phyloP scores from a whole-genome alignment of 352 stramenopile genomes.

The Pythium chondricola region DNA sequence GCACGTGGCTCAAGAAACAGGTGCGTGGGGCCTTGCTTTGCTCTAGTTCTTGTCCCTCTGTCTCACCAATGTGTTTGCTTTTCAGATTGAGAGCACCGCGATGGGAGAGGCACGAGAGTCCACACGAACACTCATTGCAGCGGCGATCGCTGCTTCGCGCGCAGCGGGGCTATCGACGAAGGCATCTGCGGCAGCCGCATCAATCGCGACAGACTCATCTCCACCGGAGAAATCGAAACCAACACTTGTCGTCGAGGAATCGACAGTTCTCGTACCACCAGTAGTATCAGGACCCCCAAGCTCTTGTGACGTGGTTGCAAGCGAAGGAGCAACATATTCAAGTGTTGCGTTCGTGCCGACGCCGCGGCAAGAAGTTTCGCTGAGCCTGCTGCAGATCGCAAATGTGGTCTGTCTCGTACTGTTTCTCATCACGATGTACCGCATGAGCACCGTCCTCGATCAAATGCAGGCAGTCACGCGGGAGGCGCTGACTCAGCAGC shows the following conservation, averaged over 20 bases:
- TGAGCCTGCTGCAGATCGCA: slow-evolving; percentile 35
- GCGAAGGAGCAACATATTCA: too few species aligned
- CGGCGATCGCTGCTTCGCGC: slow-evolving; percentile 28
- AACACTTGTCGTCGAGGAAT: too few species aligned
- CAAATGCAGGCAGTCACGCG: slow-evolving; percentile 55
- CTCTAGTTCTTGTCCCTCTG: background rate
- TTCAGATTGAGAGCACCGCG: slow-evolving; percentile 73
- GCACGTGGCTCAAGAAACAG: slow-evolving; percentile 86
- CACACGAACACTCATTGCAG: slow-evolving; percentile 36
- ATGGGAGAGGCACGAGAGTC: slow-evolving; percentile 65
- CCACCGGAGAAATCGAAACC: too few species aligned
- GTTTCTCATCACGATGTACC: slow-evolving; percentile 69
- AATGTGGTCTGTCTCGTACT: slow-evolving; percentile 49
- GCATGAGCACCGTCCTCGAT: slow-evolving; percentile 42
- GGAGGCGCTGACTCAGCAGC: slow-evolving; percentile 51
- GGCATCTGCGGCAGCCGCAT: background rate
- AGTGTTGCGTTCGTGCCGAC: too few species aligned
- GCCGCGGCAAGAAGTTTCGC: too few species aligned
- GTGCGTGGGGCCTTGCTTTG: slow-evolving; percentile 20
- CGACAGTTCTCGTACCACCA: too few species aligned
- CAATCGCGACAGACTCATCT: background rate
- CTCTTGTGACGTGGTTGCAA: too few species aligned
- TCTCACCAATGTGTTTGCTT: background rate
- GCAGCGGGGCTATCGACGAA: background rate
- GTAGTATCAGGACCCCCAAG: too few species aligned